phyloP scores from a whole-genome alignment of 1,139 yeast genomes.

The Scheffersomyces quercinus region DNA sequence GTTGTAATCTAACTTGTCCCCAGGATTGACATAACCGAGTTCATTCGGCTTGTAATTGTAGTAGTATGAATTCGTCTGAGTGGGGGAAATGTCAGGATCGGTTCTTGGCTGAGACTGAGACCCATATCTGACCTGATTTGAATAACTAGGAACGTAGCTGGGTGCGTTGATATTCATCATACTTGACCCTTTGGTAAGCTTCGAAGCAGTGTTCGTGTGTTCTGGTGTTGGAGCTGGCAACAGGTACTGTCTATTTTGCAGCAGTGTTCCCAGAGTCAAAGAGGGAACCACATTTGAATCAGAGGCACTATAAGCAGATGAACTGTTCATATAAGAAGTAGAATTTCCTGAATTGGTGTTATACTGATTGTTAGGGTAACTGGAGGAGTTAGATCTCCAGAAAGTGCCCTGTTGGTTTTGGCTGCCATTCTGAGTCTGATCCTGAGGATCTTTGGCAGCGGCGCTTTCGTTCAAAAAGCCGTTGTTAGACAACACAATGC shows the following conservation, averaged over 20 bases:
- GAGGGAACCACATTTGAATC: too few species aligned
- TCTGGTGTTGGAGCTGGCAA: too few species aligned
- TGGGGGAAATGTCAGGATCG: neutral
- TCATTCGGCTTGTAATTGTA: conserved; percentile 1
- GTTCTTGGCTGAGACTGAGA: conserved; percentile 1
- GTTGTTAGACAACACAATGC: neutral
- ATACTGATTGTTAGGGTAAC: neutral
- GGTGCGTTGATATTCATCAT: conserved; percentile 30
- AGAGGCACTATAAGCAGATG: too few species aligned
- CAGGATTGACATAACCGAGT: neutral
- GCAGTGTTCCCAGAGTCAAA: too few species aligned
- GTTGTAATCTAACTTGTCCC: neutral
- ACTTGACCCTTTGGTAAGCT: neutral
- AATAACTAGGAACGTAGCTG: conserved; percentile 26
- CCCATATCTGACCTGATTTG: conserved; percentile 1
- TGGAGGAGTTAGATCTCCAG: neutral
- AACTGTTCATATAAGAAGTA: too few species aligned
- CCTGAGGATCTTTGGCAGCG: neutral
- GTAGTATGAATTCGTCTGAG: neutral
- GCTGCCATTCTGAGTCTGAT: neutral
- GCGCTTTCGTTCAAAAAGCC: neutral
- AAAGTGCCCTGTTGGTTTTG: neutral
- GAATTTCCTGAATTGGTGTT: too few species aligned
- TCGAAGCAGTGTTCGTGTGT: too few species aligned
- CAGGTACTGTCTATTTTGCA: too few species aligned